A percentile compares a stretch with the other conserved stretches of the same genome.
These are phyloP conservation scores for Neofusicoccum parvum DNA, from an alignment of 2,329 filamentous ascomycete genomes.

Conservation along the genomic window DNA sequence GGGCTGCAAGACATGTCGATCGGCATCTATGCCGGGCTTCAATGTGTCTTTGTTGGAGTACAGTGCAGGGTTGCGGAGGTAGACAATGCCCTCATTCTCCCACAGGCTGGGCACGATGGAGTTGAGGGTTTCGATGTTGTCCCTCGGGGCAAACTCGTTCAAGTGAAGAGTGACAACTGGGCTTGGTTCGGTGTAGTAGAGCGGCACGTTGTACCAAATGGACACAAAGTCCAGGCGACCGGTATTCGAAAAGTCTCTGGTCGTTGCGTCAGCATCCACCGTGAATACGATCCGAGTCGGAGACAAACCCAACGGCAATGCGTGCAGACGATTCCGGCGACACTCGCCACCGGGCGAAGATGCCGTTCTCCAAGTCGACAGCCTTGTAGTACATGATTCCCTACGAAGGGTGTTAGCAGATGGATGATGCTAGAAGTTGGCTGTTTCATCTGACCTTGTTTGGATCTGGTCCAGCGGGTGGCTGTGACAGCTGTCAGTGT, in stretches of 20 bases:
- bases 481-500: background rate
- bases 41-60: background rate
- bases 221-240: slow-evolving; percentile 26
- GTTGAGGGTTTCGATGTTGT: background rate
- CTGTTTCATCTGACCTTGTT: background rate
- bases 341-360: slow-evolving; percentile 29
- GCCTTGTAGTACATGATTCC: slow-evolving; percentile 29
- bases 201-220: slow-evolving; percentile 26
- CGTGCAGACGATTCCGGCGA: slow-evolving; percentile 26
- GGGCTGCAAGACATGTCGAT: background rate
- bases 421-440: too few species aligned
- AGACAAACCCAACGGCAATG: slow-evolving; percentile 23
- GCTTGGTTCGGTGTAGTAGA: slow-evolving; percentile 25
- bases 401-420: slow-evolving; percentile 1
- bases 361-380: slow-evolving; percentile 26
- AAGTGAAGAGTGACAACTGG: slow-evolving; percentile 25
- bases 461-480: background rate
- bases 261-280: background rate
- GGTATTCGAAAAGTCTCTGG: slow-evolving; percentile 23
- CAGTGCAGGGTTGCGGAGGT: background rate
- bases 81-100: background rate
- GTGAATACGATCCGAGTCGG: too few species aligned
- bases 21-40: background rate
- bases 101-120: background rate
- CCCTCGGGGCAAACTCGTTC: slow-evolving; percentile 20